Conservation (phyloP, 495 filamentous ascomycete species). For the Friedmanniomyces endolithicus region DNA sequence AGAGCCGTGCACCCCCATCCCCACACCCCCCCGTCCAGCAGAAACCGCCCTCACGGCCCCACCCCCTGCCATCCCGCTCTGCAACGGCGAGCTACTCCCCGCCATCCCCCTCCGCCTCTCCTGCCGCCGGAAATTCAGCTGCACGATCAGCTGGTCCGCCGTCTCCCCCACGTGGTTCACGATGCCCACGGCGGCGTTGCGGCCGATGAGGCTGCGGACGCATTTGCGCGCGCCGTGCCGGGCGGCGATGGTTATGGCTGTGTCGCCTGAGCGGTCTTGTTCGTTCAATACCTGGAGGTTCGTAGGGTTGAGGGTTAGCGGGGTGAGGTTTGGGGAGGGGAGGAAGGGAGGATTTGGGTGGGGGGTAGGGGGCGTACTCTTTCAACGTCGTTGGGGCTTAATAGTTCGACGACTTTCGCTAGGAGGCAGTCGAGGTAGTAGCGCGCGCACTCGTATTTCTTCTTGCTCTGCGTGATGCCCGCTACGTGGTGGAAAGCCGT, state of each 20-base stretch:
- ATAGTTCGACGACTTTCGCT: slow-evolving; percentile 61
- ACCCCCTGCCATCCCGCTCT: slow-evolving; percentile 26
- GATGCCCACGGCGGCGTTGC: slow-evolving; percentile 64
- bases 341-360: too few species aligned
- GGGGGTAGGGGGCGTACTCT: slow-evolving; percentile 11
- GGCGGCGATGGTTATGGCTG: slow-evolving; percentile 76
- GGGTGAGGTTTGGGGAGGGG: too few species aligned
- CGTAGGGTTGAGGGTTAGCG: too few species aligned
- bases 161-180: slow-evolving; percentile 66
- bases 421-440: slow-evolving; percentile 91
- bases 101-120: slow-evolving; percentile 40
- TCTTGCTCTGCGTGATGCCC: slow-evolving; percentile 62
- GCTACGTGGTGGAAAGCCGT: slow-evolving; percentile 91
- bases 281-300: slow-evolving; percentile 43
- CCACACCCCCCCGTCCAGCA: too few species aligned
- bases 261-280: slow-evolving; percentile 75
- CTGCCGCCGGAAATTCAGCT: slow-evolving; percentile 40
- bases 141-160: slow-evolving; percentile 56
- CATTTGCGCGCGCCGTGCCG: slow-evolving; percentile 64
- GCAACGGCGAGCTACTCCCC: slow-evolving; percentile 53
- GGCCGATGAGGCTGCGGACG: slow-evolving; percentile 55
- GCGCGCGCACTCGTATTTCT: slow-evolving; percentile 67
- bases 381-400: slow-evolving; percentile 54
- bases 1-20: not conserved
- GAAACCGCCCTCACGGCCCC: slow-evolving; percentile 8